phyloP scores from a whole-genome alignment of 2,329 filamentous ascomycete species.

The Trichophyton simii region DNA sequence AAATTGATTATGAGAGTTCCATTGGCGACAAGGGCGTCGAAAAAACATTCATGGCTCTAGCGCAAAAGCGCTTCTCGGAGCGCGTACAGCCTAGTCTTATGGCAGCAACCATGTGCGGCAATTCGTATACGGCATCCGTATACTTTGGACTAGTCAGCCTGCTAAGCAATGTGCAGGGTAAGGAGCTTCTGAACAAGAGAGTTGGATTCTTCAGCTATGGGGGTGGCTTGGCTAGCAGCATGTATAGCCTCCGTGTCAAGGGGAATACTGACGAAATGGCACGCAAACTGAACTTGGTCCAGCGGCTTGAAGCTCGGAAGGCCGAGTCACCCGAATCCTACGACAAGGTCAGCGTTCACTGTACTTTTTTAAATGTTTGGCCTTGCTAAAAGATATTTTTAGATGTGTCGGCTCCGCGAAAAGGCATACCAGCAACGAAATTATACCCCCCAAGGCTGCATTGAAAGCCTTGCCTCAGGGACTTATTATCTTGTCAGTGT shows the following conservation, averaged over 20 bases:
- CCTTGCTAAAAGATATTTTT: background rate
- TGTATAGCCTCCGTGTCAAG: constrained; percentile 53
- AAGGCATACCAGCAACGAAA: constrained; percentile 72
- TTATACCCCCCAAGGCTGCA: constrained; percentile 55
- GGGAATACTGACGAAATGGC: constrained; percentile 57
- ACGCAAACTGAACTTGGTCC: constrained; percentile 56
- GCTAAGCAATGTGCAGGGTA: constrained; percentile 50
- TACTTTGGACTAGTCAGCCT: constrained; percentile 47
- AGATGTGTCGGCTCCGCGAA: constrained; percentile 72
- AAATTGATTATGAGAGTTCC: background rate
- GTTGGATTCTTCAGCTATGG: constrained; percentile 69
- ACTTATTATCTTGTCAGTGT: constrained; percentile 71
- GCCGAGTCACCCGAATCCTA: constrained; percentile 59
- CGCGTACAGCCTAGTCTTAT: constrained; percentile 61
- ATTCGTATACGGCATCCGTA: constrained; percentile 52
- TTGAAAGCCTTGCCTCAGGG: constrained; percentile 52
- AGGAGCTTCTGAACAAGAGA: constrained; percentile 55
- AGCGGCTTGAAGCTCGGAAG: constrained; percentile 52
- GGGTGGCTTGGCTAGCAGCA: constrained; percentile 61
- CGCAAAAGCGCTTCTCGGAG: constrained; percentile 47
- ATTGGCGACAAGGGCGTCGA: background rate
- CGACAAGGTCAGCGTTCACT: constrained; percentile 48
- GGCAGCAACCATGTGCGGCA: constrained; percentile 61
- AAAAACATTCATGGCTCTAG: background rate
- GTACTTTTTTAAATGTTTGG: background rate